Base-by-base conservation (phyloP, 2,329 filamentous ascomycete genomes). In the Stromatinia cepivora region DNA sequence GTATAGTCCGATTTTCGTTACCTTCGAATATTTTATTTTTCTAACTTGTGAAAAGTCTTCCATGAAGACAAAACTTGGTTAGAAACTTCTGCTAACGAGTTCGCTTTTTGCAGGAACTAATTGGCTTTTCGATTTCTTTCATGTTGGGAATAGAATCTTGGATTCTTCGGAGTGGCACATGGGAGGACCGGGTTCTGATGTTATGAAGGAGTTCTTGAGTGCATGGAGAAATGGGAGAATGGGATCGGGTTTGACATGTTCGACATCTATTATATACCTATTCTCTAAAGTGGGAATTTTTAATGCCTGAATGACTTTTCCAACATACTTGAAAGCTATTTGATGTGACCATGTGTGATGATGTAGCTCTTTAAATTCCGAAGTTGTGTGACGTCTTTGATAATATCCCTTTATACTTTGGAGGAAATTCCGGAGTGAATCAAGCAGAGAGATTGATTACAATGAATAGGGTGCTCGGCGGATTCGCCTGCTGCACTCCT, bases 221-320 rank as follows among this genome's bases (percentile, higher is more conserved):
- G 53, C 45, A 36, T 57, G 46, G 45, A 50, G 42, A 64, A 42
- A 52, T 31, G 65, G 64, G 50, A 46, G 59, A 52, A 50, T 50
- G 59, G 46, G 61, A 63, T 63, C 46, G 61, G 46, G 52, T 63
- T 63, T 39, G 61, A 63, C 46, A 52, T 63, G 61, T 39, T 63
- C 46, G 22, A 52, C 46, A 52, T 36, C 46, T 66, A 66, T 66
- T 66, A 66, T 66, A 66, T 66, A 66, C 52, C 53, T 11, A 66
- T 66, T 57, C 28, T 58, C 64, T 57, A 57, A 42, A 45, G 36
- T 66, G 64, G 64, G 64, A 66, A 58, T 58, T 31, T 42, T 57
- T 58, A 66, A 66, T 66, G 64, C 52, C 36, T 66, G 48, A 57
- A 66, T 46, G 64, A 66, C 28, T 66, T 66, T 66, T 63, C 31